Percentiles rank a stretch among this genome's conserved stretches.
Evolutionary conservation across 2,329 filamentous ascomycete species (phyloP).

Genomic region (Fusarium euwallaceae): DNA sequence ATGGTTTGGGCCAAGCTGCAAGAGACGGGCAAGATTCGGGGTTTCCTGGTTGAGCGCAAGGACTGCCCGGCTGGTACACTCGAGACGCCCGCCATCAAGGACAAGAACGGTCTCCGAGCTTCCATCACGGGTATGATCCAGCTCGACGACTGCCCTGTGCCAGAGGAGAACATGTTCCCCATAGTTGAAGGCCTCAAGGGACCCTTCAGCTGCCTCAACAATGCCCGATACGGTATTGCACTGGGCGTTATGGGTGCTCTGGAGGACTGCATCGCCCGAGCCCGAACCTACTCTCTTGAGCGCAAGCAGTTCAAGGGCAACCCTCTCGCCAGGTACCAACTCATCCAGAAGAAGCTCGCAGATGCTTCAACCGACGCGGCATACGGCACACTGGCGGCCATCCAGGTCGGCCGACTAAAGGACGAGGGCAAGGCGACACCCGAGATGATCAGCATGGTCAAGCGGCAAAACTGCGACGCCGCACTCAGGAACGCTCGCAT

Average conservation of each 20-base stretch:
- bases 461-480: slow-evolving; percentile 96
- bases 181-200: slow-evolving; percentile 87
- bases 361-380: slow-evolving; percentile 93
- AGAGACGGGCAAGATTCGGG: slow-evolving; percentile 92
- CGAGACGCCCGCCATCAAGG: slow-evolving; percentile 90
- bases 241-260: slow-evolving; percentile 94
- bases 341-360: slow-evolving; percentile 97
- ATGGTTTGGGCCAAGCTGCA: slow-evolving; percentile 95
- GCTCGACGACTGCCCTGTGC: slow-evolving; percentile 89
- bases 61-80: slow-evolving; percentile 89
- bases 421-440: slow-evolving; percentile 88
- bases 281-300: slow-evolving; percentile 90
- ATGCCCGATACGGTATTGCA: slow-evolving; percentile 91
- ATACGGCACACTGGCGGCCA: slow-evolving; percentile 89
- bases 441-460: slow-evolving; percentile 98
- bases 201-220: slow-evolving; percentile 95
- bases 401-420: slow-evolving; percentile 93
- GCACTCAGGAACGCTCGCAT: slow-evolving; percentile 83
- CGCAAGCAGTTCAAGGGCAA: slow-evolving; percentile 97
- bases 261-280: slow-evolving; percentile 87
- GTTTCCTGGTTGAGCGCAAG: slow-evolving; percentile 89
- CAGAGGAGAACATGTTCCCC: slow-evolving; percentile 93
- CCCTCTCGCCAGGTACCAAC: slow-evolving; percentile 94
- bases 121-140: slow-evolving; percentile 99
- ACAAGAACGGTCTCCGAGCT: slow-evolving; percentile 94